Percentiles rank a stretch among this genome's conserved stretches.
These are phyloP conservation scores for Pholiota molesta DNA, from an alignment of 768 basidiomycete genomes.

Conservation along the genomic window DNA sequence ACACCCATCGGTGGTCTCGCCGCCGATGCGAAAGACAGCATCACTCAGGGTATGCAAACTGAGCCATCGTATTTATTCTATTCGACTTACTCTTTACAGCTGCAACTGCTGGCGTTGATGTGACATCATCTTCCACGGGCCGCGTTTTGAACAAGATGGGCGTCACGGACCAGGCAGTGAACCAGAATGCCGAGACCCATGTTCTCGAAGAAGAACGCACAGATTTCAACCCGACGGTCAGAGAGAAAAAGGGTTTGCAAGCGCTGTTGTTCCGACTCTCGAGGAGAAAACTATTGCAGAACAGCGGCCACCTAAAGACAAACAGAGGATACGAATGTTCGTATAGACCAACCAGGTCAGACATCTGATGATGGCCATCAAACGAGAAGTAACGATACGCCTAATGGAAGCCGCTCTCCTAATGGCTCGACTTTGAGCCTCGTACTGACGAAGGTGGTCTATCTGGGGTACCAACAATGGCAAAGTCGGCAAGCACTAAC, in stretches of 20 bases:
- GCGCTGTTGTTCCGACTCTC: conserved; percentile 64
- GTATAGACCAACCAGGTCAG: conserved; percentile 13
- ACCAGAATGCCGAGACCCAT: conserved; percentile 44
- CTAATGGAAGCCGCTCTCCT: neutral
- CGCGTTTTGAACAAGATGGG: conserved; percentile 47
- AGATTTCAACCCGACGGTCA: conserved; percentile 54
- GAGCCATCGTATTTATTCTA: neutral
- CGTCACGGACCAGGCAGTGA: conserved; percentile 39
- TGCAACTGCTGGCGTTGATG: conserved; percentile 18
- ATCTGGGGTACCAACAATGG: conserved; percentile 60
- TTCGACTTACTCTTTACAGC: conserved; percentile 12
- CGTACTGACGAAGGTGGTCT: conserved; percentile 44
- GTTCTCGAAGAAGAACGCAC: conserved; percentile 51
- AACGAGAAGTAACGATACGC: neutral
- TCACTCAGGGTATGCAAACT: conserved; percentile 51
- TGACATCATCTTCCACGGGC: conserved; percentile 30
- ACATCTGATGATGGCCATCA: conserved; percentile 3
- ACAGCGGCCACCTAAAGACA: conserved; percentile 40
- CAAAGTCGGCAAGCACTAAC: conserved; percentile 41
- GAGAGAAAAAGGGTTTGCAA: conserved; percentile 58
- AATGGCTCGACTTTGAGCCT: conserved; percentile 30
- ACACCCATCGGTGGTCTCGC: conserved; percentile 35
- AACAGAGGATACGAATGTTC: conserved; percentile 9
- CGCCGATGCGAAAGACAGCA: conserved; percentile 38
- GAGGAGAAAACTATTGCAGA: conserved; percentile 70